These are phyloP conservation scores for Ascochyta rabiei DNA, from an alignment of 2,329 filamentous ascomycete genomes.

Conservation along the genomic window DNA sequence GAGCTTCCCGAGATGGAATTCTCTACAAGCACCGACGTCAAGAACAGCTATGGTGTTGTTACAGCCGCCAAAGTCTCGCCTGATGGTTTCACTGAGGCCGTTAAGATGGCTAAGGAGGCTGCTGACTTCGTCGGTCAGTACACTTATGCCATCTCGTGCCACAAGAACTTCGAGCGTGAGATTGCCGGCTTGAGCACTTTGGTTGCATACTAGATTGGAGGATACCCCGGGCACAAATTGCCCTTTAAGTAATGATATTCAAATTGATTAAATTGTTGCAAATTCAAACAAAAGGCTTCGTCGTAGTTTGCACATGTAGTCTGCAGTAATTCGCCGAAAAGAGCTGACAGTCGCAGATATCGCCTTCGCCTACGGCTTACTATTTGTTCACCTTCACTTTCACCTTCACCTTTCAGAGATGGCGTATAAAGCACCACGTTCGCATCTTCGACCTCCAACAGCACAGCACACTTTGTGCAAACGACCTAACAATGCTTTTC, in stretches of 20 bases:
- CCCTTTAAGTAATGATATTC: background rate
- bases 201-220: slow-evolving; percentile 67
- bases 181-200: slow-evolving; percentile 68
- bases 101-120: slow-evolving; percentile 70
- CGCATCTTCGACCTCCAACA: background rate
- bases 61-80: slow-evolving; percentile 64
- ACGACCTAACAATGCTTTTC: background rate
- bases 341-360: background rate
- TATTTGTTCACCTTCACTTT: background rate
- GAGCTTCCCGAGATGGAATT: slow-evolving; percentile 57
- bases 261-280: background rate
- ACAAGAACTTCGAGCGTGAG: slow-evolving; percentile 77
- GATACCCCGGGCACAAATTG: slow-evolving; percentile 7
- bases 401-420: background rate
- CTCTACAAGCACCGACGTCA: slow-evolving; percentile 57
- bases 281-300: background rate
- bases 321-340: too few species aligned
- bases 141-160: slow-evolving; percentile 71
- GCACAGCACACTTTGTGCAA: background rate
- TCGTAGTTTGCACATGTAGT: background rate
- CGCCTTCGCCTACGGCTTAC: background rate
- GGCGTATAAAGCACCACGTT: background rate
- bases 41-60: slow-evolving; percentile 78
- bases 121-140: slow-evolving; percentile 74
- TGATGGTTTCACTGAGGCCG: slow-evolving; percentile 64